Conservation (phyloP, 2,329 filamentous ascomycete species). For the Pestalotiopsis sp. region DNA sequence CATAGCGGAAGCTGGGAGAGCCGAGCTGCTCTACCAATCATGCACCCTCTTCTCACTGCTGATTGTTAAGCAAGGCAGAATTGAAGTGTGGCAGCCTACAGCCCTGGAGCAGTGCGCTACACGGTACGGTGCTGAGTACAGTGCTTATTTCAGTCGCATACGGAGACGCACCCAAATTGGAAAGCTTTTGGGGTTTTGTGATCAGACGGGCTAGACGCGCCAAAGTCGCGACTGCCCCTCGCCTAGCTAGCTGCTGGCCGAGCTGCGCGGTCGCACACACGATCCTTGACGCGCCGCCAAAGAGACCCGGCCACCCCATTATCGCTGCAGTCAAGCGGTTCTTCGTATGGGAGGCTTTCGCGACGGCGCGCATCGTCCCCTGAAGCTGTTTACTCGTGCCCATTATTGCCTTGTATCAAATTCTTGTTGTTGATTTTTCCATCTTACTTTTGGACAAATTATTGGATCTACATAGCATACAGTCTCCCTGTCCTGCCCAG, state of each 20-base stretch:
- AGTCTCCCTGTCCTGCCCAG: background rate
- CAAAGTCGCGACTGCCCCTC: conserved; percentile 15
- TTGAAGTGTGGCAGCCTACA: conserved; percentile 22
- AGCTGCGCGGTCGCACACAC: conserved; percentile 11
- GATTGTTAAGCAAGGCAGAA: conserved; percentile 36
- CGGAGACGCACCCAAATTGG: background rate
- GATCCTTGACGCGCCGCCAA: conserved; percentile 4
- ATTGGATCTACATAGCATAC: background rate
- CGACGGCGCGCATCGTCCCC: background rate
- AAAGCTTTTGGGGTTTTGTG: background rate
- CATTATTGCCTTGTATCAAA: background rate
- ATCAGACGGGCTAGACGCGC: background rate
- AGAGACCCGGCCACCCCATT: background rate
- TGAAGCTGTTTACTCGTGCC: background rate
- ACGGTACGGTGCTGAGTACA: background rate
- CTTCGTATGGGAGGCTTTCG: background rate
- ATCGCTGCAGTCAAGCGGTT: background rate
- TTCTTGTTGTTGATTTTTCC: background rate
- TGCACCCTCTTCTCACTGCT: conserved; percentile 6
- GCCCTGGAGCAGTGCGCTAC: conserved; percentile 14
- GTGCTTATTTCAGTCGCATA: background rate
- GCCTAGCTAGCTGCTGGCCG: background rate
- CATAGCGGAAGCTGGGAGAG: background rate
- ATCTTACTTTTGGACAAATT: background rate
- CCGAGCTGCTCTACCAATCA: conserved; percentile 17